phyloP scores from a whole-genome alignment of 805 yeast genomes.

The Vanderwaltozyma verrucispora region DNA sequence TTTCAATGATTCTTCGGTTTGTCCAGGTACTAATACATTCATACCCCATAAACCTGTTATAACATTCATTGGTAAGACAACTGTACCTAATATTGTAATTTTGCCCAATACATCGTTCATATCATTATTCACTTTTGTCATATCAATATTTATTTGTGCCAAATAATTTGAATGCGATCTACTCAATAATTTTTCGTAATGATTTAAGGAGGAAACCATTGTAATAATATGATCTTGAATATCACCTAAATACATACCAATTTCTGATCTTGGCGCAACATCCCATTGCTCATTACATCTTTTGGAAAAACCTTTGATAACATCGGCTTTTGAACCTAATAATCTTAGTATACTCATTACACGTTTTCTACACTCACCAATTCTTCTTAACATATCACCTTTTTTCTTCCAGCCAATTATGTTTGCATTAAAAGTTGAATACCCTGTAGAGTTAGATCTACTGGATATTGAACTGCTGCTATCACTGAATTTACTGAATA shows the following conservation, averaged over 20 bases:
- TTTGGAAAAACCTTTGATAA: slow-evolving; percentile 90
- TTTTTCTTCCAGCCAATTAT: slow-evolving; percentile 74
- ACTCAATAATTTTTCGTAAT: slow-evolving; percentile 86
- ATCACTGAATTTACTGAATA: slow-evolving; percentile 1
- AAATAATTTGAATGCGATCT: slow-evolving; percentile 93
- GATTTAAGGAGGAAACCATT: slow-evolving; percentile 91
- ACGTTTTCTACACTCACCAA: slow-evolving; percentile 90
- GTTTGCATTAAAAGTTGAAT: slow-evolving; percentile 31
- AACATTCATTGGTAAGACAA: slow-evolving; percentile 88
- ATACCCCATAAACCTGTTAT: slow-evolving; percentile 98
- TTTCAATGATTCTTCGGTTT: slow-evolving; percentile 43
- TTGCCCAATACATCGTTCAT: slow-evolving; percentile 94
- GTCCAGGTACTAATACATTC: slow-evolving; percentile 97
- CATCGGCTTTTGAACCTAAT: slow-evolving; percentile 90
- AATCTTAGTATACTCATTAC: slow-evolving; percentile 85
- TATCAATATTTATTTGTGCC: slow-evolving; percentile 94
- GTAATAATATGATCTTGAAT: slow-evolving; percentile 97
- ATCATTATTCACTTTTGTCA: slow-evolving; percentile 94
- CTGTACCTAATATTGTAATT: slow-evolving; percentile 87
- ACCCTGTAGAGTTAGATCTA: slow-evolving; percentile 24
- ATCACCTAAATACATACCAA: slow-evolving; percentile 91
- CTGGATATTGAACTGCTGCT: slow-evolving; percentile 7
- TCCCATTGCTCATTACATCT: slow-evolving; percentile 81
- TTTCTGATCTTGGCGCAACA: slow-evolving; percentile 70
- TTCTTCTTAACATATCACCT: slow-evolving; percentile 89